Evolutionary conservation across 371 early-diverging fungal species (phyloP), one percentile per base, ranked within the genome.

Genomic region (Rhizopus sp.): DNA sequence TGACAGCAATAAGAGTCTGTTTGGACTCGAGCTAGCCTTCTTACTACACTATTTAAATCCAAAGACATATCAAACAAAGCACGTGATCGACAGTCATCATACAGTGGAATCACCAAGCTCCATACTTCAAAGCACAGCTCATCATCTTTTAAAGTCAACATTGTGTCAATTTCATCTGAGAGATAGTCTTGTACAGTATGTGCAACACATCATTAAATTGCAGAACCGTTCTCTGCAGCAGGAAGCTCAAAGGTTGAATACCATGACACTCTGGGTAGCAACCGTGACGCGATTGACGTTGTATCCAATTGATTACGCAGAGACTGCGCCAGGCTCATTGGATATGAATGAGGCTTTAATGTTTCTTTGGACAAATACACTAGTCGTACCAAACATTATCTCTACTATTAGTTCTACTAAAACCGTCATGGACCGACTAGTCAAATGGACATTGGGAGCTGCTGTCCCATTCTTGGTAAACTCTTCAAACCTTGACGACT

Each of bases 201-300:
- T 73, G 3, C 66, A 78, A 12, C 66, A 67, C 6, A 53, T 78
- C 1, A 51, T 74, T 16, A 76, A 75, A 42, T 42, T 81, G 0
- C 78, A 81, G 50, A 68, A 78, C 9, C 55, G 64, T 33, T 41
- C 55, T 31, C 51, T 72, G 3, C 29, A 57, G 7, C 66, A 76
- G n/a, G 70, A 68, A 6, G 54, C 65, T 10, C 74, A 68, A 31
- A 57, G 31, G n/a, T 12, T 74, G 4, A 72, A 77, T 35, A 62
- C 73, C 3, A 57, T 73, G n/a, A 66, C 63, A 31, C 68, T 83
- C 15, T 85, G 85, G 85, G 54, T 82, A 7, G 71, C 83, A 0
- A 82, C 82, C 1, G 62, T 83, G 42, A 74, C 77, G 50, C 72
- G 85, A 29, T 62, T 82, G 17, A 73, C 72, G 4, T 32, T 83